phyloP scores from a whole-genome alignment of 2,329 filamentous ascomycete genomes.

The Drechslerella stenobrocha region DNA sequence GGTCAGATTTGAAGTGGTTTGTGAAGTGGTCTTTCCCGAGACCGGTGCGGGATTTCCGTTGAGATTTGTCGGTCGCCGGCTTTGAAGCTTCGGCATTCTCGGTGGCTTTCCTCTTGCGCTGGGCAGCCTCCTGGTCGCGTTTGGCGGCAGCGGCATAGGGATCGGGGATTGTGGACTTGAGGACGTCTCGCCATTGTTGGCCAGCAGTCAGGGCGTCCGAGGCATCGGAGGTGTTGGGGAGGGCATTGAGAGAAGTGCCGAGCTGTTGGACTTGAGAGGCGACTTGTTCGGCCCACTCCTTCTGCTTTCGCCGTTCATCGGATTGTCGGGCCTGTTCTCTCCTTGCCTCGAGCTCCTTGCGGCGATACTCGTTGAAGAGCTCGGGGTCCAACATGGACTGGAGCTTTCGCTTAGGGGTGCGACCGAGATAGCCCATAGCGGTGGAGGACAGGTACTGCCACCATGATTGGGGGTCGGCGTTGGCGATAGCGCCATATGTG shows the following conservation, averaged over 20 bases:
- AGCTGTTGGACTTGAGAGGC: conserved; percentile 14
- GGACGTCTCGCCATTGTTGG: conserved; percentile 12
- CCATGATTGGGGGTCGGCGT: background rate
- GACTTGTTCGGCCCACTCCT: conserved; percentile 12
- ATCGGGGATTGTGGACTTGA: background rate
- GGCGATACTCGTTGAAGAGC: conserved; percentile 16
- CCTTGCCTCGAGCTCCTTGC: conserved; percentile 8
- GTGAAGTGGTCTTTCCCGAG: conserved; percentile 33
- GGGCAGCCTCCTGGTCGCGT: background rate
- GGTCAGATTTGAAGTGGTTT: conserved; percentile 40
- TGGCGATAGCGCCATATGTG: background rate
- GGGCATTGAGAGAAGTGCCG: background rate
- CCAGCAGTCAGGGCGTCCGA: background rate
- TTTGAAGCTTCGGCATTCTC: conserved; percentile 5
- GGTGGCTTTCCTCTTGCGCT: background rate
- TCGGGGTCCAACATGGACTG: conserved; percentile 23
- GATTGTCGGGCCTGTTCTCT: background rate
- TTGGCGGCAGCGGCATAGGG: conserved; percentile 1
- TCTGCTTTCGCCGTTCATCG: conserved; percentile 1
- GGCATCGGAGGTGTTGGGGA: background rate
- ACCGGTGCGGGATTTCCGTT: background rate
- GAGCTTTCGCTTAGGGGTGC: conserved; percentile 12
- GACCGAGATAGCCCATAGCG: conserved; percentile 20
- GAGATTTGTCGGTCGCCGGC: background rate
- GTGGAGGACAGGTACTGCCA: conserved; percentile 26